These are phyloP conservation scores for Cladobotryum protrusum DNA, from an alignment of 2,329 filamentous ascomycete species.

Conservation along the genomic window DNA sequence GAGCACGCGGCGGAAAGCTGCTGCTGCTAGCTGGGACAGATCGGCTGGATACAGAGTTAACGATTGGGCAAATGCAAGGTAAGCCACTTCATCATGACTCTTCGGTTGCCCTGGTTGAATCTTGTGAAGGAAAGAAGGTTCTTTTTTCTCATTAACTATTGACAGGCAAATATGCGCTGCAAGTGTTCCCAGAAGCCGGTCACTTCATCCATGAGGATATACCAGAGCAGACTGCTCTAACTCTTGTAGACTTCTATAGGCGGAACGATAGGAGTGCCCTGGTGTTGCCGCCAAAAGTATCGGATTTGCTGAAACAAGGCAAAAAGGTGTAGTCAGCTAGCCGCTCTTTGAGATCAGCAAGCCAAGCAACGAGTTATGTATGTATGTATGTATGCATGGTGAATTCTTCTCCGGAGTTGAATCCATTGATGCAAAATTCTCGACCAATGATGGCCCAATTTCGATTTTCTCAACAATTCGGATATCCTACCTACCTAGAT, in stretches of 20 bases:
- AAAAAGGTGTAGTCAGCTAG: slow-evolving; percentile 44
- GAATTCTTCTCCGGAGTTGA: too few relatives aligned
- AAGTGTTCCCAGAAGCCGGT: slow-evolving; percentile 89
- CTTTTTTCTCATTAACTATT: not conserved
- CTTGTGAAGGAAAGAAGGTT: not conserved
- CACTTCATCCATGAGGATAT: slow-evolving; percentile 97
- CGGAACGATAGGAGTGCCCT: slow-evolving; percentile 81
- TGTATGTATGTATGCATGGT: not conserved
- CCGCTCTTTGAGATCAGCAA: too few relatives aligned
- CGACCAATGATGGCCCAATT: too few relatives aligned
- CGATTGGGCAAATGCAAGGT: slow-evolving; percentile 97
- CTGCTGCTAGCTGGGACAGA: slow-evolving; percentile 84
- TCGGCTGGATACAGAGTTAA: slow-evolving; percentile 81
- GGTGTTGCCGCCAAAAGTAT: slow-evolving; percentile 88
- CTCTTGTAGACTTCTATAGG: slow-evolving; percentile 84
- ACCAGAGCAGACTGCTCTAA: slow-evolving; percentile 79
- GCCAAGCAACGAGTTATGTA: not conserved
- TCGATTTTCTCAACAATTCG: too few relatives aligned
- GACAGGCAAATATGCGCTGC: slow-evolving; percentile 83
- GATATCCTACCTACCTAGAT: too few relatives aligned
- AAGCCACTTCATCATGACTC: slow-evolving; percentile 16
- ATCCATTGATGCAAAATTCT: too few relatives aligned
- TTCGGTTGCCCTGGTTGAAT: not conserved
- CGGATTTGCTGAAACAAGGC: slow-evolving; percentile 59
- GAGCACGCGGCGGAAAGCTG: slow-evolving; percentile 74